Percentiles rank a stretch among this genome's conserved stretches.
Evolutionary conservation across 2,329 filamentous ascomycete genomes (phyloP).

Genomic region (Pseudogymnoascus sp.): DNA sequence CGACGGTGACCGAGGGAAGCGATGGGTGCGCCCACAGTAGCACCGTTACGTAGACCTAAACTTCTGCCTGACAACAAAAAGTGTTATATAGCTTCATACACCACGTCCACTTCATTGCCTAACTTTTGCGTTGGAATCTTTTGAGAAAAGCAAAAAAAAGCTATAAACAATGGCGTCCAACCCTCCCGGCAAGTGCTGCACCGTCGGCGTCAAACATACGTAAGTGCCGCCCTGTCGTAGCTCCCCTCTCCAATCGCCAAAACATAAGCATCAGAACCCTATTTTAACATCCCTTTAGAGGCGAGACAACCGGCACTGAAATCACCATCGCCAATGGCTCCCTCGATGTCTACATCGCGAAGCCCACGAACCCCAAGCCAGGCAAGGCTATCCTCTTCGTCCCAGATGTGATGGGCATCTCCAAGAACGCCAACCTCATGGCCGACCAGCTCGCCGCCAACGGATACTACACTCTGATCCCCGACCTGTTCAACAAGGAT

Average conservation of each 20-base stretch:
- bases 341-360: conserved; percentile 26
- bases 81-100: background rate
- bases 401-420: conserved; percentile 29
- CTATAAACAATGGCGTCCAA: conserved; percentile 25
- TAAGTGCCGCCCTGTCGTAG: conserved; percentile 13
- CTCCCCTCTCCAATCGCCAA: background rate
- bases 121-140: conserved; percentile 2
- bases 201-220: conserved; percentile 27
- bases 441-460: conserved; percentile 68
- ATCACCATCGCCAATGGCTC: conserved; percentile 21
- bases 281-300: conserved; percentile 14
- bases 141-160: background rate
- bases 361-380: conserved; percentile 22
- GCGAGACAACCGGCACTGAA: conserved; percentile 22
- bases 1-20: background rate
- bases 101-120: background rate
- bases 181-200: conserved; percentile 26
- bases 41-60: background rate
- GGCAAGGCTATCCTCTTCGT: conserved; percentile 30
- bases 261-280: conserved; percentile 3
- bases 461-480: conserved; percentile 42
- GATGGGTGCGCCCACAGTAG: background rate
- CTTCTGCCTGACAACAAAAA: background rate
- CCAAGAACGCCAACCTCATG: conserved; percentile 54
- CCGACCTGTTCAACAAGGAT: conserved; percentile 64